Percentiles rank a stretch among this genome's conserved stretches.
phyloP scores from a whole-genome alignment of 1,139 yeast genomes.

The Suhomyces chickasaworum region DNA sequence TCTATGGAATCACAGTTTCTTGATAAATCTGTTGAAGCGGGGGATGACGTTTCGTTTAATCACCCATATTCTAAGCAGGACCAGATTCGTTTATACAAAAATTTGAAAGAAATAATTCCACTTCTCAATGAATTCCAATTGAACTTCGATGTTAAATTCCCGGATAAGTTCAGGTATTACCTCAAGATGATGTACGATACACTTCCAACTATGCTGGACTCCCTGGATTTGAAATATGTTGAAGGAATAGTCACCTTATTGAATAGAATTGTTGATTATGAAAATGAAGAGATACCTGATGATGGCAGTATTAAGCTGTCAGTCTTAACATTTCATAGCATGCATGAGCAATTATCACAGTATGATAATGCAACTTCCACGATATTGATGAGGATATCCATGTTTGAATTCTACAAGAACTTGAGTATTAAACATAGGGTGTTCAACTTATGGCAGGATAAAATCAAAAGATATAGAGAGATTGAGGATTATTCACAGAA shows the following conservation, averaged over 20 bases:
- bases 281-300: constrained; percentile 28
- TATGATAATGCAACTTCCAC: constrained; percentile 17
- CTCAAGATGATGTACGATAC: constrained; percentile 24
- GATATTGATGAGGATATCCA: constrained; percentile 33
- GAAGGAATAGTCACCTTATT: constrained; percentile 26
- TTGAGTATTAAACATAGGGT: constrained; percentile 4
- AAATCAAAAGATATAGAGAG: background rate
- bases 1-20: background rate
- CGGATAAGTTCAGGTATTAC: constrained; percentile 26
- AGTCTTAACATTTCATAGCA: constrained; percentile 25
- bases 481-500: background rate
- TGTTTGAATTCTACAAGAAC: constrained; percentile 17
- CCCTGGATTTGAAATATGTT: constrained; percentile 29
- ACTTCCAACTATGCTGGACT: constrained; percentile 22
- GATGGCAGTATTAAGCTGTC: constrained; percentile 23
- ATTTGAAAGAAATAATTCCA: constrained; percentile 30
- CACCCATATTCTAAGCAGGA: constrained; percentile 21
- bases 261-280: constrained; percentile 32
- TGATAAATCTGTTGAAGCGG: background rate
- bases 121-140: constrained; percentile 34
- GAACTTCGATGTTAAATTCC: constrained; percentile 30
- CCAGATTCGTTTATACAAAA: constrained; percentile 20
- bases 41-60: background rate
- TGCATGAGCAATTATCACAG: constrained; percentile 20
- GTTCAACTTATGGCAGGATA: constrained; percentile 18